Percentiles rank a stretch among this genome's conserved stretches.
Conservation (phyloP, 176 grass and related monocot species). For the Themeda triandra region DNA sequence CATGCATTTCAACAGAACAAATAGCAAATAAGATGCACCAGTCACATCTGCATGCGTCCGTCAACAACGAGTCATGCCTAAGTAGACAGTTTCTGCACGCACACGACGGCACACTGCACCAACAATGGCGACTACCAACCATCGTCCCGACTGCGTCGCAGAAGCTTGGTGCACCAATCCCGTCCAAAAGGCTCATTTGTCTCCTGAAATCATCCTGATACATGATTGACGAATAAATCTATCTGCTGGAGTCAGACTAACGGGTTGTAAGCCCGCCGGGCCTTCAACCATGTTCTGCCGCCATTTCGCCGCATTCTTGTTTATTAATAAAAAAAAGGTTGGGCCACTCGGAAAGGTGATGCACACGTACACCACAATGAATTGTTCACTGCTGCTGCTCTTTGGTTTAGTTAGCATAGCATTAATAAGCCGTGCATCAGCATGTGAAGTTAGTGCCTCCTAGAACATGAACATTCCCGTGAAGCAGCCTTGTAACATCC, state of each 20-base stretch:
- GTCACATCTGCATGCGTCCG: too few relatives aligned
- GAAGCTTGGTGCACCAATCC: background rate
- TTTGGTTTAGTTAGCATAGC: background rate
- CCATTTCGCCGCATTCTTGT: background rate
- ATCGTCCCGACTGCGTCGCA: background rate
- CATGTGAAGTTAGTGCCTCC: constrained; percentile 15
- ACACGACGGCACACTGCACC: background rate
- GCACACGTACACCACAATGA: background rate
- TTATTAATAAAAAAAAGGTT: too few relatives aligned
- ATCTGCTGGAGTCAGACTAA: background rate
- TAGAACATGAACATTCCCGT: constrained; percentile 4
- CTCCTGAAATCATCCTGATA: background rate
- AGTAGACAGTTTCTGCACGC: background rate
- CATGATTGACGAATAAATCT: background rate
- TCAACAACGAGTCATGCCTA: too few relatives aligned
- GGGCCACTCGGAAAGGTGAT: background rate
- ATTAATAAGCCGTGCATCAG: background rate
- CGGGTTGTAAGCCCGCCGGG: background rate
- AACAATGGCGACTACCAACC: background rate
- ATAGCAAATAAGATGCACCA: too few relatives aligned
- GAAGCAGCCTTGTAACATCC: background rate
- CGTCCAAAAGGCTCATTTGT: background rate
- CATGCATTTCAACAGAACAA: too few relatives aligned
- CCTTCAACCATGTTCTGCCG: background rate
- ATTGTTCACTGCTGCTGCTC: background rate